These are phyloP conservation scores for Chrysoporthe cubensis DNA, from an alignment of 2,329 filamentous ascomycete species.

Conservation along the genomic window DNA sequence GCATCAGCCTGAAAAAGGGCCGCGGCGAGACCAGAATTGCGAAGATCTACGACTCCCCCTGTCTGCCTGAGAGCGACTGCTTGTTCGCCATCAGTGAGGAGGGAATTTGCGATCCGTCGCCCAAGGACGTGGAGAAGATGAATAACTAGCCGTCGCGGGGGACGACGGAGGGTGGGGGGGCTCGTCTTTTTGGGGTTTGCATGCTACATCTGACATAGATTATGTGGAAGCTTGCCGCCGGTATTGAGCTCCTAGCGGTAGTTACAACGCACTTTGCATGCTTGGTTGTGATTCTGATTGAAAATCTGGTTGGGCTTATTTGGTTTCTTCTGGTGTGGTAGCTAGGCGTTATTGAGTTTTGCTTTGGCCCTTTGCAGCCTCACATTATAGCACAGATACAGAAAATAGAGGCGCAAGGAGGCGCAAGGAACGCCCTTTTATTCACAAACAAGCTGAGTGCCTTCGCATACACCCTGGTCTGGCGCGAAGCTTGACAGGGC, in stretches of 20 bases:
- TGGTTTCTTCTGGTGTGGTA: conserved; percentile 16
- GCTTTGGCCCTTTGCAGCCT: conserved; percentile 12
- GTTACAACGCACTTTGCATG: background rate
- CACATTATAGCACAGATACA: conserved; percentile 12
- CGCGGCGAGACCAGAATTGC: conserved; percentile 93
- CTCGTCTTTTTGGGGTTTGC: background rate
- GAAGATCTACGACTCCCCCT: conserved; percentile 99
- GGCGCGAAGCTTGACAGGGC: background rate
- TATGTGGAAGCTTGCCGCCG: background rate
- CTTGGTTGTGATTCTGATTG: background rate
- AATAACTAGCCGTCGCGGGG: conserved; percentile 39
- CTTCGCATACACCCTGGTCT: background rate
- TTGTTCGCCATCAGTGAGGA: conserved; percentile 97
- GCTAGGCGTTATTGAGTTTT: conserved; percentile 28
- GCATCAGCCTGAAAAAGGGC: conserved; percentile 94
- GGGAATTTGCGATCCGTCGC: conserved; percentile 92
- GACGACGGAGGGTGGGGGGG: conserved; percentile 17
- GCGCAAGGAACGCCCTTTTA: background rate
- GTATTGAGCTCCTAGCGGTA: background rate
- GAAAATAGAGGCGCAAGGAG: background rate
- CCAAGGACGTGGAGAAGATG: conserved; percentile 88
- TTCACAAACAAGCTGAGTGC: background rate
- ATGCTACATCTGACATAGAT: background rate
- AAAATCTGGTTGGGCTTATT: conserved; percentile 10
- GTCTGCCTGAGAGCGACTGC: conserved; percentile 93